Evolutionary conservation across 2,329 filamentous ascomycete genomes (phyloP), one percentile per base, ranked within the genome.

Genomic region (Colletotrichum siamense): DNA sequence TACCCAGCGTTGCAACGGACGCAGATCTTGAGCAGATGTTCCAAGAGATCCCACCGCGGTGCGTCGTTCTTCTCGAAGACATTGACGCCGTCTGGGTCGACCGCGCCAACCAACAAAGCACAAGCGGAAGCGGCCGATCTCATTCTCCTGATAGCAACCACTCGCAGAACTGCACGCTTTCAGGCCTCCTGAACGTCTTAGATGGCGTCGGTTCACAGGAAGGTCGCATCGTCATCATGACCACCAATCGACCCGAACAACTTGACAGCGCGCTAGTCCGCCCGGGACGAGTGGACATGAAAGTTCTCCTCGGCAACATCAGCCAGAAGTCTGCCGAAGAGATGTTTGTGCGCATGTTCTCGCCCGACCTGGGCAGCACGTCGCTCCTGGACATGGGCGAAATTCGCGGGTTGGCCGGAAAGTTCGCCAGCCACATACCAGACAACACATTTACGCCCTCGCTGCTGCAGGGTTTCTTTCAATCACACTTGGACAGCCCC

Each of bases 151-250:
- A 72, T 8, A 55, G 62, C 15, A 75, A 36, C 30, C 69, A 52
- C 8, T 66, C 77, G 0, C 79, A 80, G 8, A 81, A 79, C 24
- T 86, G 84, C 74, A 93, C 92, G 1, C 86, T 95, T 2, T 94
- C 93, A 0, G 93, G 92, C 0, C 84, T 95, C 0, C 85, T 95
- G 30, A 95, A 95, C 76, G 91, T 92, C 10, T 89, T 95, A 12
- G 93, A 95, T 78, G 94, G 94, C 4, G 92, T 94, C 0, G 92
- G 92, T 0, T 92, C 91, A 0, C 90, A 91, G 69, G 93, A 95
- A 84, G 94, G 93, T 3, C 89, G 92, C 18, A 92, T 95, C 30
- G 88, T 95, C 22, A 90, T 95, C 81, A 95, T 95, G 93, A 95
- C 93, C 0, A 94, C 93, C 32, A 95, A 95, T 79, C 88, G 90